Conservation (phyloP, 225 moss, liverwort and hornwort genomes). For the Sphagnum contortum region DNA sequence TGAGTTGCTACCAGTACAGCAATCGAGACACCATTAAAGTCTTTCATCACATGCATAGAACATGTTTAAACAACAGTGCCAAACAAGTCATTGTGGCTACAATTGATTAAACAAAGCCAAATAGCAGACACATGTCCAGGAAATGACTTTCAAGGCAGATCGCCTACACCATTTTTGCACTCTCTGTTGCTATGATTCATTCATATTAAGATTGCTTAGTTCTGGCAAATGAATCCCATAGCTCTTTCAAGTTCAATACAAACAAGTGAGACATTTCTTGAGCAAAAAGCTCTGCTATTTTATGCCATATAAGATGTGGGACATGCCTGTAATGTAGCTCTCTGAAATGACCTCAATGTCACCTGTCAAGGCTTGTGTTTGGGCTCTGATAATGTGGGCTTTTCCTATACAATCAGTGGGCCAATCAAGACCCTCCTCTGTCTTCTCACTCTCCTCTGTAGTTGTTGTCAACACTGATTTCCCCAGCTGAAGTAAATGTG, state of each 20-base stretch:
- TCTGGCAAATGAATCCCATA: not conserved
- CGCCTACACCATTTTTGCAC: no score
- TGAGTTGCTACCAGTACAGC: no score
- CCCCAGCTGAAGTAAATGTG: conserved; percentile 75
- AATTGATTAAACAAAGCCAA: no score
- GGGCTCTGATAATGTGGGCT: conserved; percentile 63
- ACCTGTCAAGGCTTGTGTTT: conserved; percentile 71
- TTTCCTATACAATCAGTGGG: conserved; percentile 69
- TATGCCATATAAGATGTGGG: not conserved
- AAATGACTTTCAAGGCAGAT: no score
- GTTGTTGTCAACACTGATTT: conserved; percentile 56
- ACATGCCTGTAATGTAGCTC: conserved; percentile 79
- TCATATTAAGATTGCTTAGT: not conserved
- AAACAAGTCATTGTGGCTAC: no score
- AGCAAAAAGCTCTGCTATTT: no score
- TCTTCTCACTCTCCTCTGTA: conserved; percentile 23
- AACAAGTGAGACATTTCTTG: no score
- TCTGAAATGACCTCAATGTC: conserved; percentile 90
- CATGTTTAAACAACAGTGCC: no score
- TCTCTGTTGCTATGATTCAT: no score
- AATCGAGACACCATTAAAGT: no score
- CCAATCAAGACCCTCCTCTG: conserved; percentile 67
- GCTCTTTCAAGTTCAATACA: not conserved
- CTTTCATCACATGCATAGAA: no score
- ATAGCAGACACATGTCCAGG: no score